Percentiles rank a stretch among this genome's conserved stretches.
These are phyloP conservation scores for Talaromyces funiculosus DNA, from an alignment of 2,329 filamentous ascomycete species.

Conservation along the genomic window DNA sequence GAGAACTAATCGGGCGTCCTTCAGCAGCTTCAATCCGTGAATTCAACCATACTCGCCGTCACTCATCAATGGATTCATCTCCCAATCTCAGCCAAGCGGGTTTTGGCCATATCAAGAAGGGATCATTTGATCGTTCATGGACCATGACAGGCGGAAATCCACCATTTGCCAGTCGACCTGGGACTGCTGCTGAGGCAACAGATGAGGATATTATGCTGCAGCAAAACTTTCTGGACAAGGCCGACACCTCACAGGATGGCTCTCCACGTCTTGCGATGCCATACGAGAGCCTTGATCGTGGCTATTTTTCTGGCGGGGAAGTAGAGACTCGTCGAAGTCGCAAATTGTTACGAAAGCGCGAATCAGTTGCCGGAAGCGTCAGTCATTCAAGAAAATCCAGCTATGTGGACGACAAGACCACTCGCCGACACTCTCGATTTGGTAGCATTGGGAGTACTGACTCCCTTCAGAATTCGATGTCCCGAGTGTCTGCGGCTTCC, in stretches of 20 bases:
- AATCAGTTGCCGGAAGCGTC: slow-evolving; percentile 33
- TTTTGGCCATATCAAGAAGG: slow-evolving; percentile 48
- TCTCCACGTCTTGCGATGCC: slow-evolving; percentile 22
- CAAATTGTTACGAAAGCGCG: slow-evolving; percentile 74
- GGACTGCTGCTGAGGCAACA: slow-evolving; percentile 27
- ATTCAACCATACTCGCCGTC: slow-evolving; percentile 75
- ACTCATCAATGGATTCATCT: slow-evolving; percentile 74
- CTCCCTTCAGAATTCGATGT: slow-evolving; percentile 57
- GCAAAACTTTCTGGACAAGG: slow-evolving; percentile 16
- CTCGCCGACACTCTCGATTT: slow-evolving; percentile 69
- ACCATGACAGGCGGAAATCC: slow-evolving; percentile 43
- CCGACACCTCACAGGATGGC: not conserved
- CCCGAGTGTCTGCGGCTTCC: slow-evolving; percentile 49
- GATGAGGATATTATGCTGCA: slow-evolving; percentile 18
- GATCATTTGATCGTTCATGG: slow-evolving; percentile 57
- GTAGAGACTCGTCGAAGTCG: slow-evolving; percentile 64
- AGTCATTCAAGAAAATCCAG: slow-evolving; percentile 67
- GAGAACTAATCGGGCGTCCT: slow-evolving; percentile 49
- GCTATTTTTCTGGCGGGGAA: slow-evolving; percentile 90
- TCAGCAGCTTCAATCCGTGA: slow-evolving; percentile 79
- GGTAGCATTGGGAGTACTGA: slow-evolving; percentile 76
- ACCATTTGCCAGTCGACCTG: slow-evolving; percentile 28
- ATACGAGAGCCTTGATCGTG: slow-evolving; percentile 66
- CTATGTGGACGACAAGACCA: slow-evolving; percentile 68
- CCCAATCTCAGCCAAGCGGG: slow-evolving; percentile 23